A percentile compares a stretch with the other conserved stretches of the same genome.
Conservation (phyloP, 805 yeast species). For the Zygosaccharomyces gambellarensis region DNA sequence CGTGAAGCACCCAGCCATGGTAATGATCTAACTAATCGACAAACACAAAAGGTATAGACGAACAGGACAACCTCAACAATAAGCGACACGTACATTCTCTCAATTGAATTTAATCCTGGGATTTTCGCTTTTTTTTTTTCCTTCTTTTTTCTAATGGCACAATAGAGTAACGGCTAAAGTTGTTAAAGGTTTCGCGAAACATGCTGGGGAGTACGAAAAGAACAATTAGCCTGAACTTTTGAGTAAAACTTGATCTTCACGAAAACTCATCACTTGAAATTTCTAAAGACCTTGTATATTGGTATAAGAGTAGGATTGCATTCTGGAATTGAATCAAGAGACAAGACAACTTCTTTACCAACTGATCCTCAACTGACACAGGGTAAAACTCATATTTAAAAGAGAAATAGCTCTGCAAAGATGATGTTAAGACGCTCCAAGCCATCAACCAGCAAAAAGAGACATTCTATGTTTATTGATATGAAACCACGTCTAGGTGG, state of each 20-base stretch:
- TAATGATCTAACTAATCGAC: slow-evolving; percentile 17
- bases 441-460: slow-evolving; percentile 15
- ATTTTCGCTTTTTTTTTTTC: background rate
- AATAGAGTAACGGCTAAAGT: background rate
- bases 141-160: background rate
- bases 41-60: slow-evolving; percentile 9
- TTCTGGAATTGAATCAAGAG: background rate
- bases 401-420: background rate
- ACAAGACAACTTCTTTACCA: too few relatives aligned
- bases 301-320: background rate
- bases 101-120: background rate
- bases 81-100: slow-evolving; percentile 2
- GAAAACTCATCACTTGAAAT: background rate
- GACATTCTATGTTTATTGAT: slow-evolving; percentile 26
- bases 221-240: background rate
- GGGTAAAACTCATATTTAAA: too few relatives aligned
- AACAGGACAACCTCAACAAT: slow-evolving; percentile 8
- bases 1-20: slow-evolving; percentile 14
- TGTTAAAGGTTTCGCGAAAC: slow-evolving; percentile 1
- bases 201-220: background rate
- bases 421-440: slow-evolving; percentile 17
- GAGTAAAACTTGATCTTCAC: slow-evolving; percentile 2
- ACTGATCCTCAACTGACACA: too few relatives aligned
- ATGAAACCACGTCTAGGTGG: slow-evolving; percentile 5
- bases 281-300: background rate